These are phyloP conservation scores for Didymella keratinophila DNA, from an alignment of 2,329 filamentous ascomycete genomes.

Conservation along the genomic window DNA sequence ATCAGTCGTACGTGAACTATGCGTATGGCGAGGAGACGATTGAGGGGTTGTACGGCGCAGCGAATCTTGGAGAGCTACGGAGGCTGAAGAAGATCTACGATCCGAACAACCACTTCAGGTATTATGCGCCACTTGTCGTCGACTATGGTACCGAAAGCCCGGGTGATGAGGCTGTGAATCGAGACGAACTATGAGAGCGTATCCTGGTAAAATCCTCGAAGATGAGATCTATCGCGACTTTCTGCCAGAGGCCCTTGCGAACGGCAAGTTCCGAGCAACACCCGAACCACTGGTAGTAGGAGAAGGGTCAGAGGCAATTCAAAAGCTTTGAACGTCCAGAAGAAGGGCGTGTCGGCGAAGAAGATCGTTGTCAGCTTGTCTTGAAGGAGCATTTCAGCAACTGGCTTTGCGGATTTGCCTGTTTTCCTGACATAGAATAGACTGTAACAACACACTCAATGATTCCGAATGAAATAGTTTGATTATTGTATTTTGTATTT, in stretches of 20 bases:
- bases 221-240: slow-evolving; percentile 14
- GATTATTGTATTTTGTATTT: too few relatives aligned
- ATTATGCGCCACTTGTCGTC: not conserved
- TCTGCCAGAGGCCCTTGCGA: slow-evolving; percentile 18
- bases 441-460: too few relatives aligned
- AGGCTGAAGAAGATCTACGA: not conserved
- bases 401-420: not conserved
- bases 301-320: slow-evolving; percentile 29
- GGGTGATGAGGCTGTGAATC: not conserved
- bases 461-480: not conserved
- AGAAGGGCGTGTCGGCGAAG: slow-evolving; percentile 11
- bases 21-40: not conserved
- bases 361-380: slow-evolving; percentile 11
- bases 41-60: not conserved
- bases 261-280: not conserved
- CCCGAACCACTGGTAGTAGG: not conserved
- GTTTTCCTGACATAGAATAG: too few relatives aligned
- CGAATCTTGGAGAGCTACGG: not conserved
- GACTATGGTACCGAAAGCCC: not conserved
- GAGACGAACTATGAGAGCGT: not conserved
- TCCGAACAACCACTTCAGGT: not conserved
- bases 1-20: not conserved
- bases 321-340: slow-evolving; percentile 27
- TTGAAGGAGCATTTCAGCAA: not conserved
- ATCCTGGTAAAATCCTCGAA: not conserved